Percentiles rank a stretch among this genome's conserved stretches.
Conservation (phyloP, 2,329 filamentous ascomycete genomes). For the Neoscytalidium dimidiatum region DNA sequence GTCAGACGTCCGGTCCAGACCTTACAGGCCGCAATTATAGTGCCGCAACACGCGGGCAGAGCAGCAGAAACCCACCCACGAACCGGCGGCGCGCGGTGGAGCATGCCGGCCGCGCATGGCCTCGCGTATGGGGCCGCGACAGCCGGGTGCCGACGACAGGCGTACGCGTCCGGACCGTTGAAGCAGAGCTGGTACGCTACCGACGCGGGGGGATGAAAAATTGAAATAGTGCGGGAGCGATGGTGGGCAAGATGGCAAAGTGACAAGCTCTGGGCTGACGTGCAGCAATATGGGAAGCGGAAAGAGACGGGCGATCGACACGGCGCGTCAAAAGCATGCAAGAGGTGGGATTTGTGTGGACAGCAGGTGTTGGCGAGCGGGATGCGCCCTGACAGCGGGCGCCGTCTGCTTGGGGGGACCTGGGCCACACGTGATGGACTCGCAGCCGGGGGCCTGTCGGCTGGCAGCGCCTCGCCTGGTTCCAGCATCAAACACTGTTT, state of each 20-base stretch:
- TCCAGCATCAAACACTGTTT: neutral
- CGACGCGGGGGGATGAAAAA: neutral
- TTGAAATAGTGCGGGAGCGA: neutral
- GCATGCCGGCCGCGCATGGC: neutral
- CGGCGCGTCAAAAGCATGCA: neutral
- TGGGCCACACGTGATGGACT: neutral
- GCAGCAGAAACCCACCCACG: neutral
- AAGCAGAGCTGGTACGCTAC: neutral
- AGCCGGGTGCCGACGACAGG: neutral
- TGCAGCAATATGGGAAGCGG: neutral
- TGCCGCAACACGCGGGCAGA: neutral
- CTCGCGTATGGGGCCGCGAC: neutral
- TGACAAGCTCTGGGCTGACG: neutral
- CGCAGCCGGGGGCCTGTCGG: neutral
- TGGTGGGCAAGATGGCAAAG: neutral
- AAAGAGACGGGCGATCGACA: neutral
- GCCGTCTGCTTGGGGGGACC: neutral
- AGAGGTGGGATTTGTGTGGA: neutral
- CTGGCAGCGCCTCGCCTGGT: neutral
- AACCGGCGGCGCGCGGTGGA: neutral
- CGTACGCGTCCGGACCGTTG: neutral
- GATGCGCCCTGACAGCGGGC: neutral
- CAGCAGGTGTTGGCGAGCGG: neutral
- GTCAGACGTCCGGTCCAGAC: neutral
- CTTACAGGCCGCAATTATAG: neutral